These are phyloP conservation scores for Hypoxylon rubiginosum DNA, from an alignment of 2,329 filamentous ascomycete genomes.

Conservation along the genomic window DNA sequence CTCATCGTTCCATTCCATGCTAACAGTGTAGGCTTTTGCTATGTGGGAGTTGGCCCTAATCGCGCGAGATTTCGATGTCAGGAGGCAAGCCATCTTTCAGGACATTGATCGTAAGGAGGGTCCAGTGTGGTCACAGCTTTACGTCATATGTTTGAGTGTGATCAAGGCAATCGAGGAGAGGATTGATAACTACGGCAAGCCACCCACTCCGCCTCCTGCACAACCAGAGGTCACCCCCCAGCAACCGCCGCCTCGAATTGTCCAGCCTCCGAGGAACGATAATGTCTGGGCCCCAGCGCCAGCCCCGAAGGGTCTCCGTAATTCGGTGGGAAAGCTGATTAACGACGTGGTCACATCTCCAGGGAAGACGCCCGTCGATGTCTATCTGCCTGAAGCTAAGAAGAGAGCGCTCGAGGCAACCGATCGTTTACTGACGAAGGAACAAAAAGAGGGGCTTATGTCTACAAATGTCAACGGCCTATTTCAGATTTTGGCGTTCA, in stretches of 20 bases:
- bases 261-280: slow-evolving; percentile 60
- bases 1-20: background rate
- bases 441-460: slow-evolving; percentile 68
- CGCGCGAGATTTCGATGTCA: slow-evolving; percentile 78
- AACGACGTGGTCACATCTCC: slow-evolving; percentile 61
- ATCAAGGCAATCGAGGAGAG: slow-evolving; percentile 76
- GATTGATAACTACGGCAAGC: slow-evolving; percentile 72
- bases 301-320: slow-evolving; percentile 55
- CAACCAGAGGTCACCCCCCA: slow-evolving; percentile 34
- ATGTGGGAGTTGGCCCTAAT: slow-evolving; percentile 93
- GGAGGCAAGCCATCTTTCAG: slow-evolving; percentile 84
- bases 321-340: slow-evolving; percentile 62
- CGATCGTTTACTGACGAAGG: slow-evolving; percentile 63
- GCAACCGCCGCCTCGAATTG: slow-evolving; percentile 54
- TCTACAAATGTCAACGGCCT: slow-evolving; percentile 64
- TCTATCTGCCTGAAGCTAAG: slow-evolving; percentile 65
- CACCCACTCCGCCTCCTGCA: slow-evolving; percentile 53
- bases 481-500: slow-evolving; percentile 62
- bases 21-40: slow-evolving; percentile 75
- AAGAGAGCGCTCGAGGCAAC: slow-evolving; percentile 63
- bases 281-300: slow-evolving; percentile 60
- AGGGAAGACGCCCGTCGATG: slow-evolving; percentile 62
- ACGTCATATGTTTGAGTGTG: slow-evolving; percentile 75
- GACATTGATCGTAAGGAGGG: slow-evolving; percentile 88
- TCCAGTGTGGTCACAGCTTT: slow-evolving; percentile 85